These are phyloP conservation scores for Neoboletus magnificus DNA, from an alignment of 768 basidiomycete genomes.

Conservation along the genomic window DNA sequence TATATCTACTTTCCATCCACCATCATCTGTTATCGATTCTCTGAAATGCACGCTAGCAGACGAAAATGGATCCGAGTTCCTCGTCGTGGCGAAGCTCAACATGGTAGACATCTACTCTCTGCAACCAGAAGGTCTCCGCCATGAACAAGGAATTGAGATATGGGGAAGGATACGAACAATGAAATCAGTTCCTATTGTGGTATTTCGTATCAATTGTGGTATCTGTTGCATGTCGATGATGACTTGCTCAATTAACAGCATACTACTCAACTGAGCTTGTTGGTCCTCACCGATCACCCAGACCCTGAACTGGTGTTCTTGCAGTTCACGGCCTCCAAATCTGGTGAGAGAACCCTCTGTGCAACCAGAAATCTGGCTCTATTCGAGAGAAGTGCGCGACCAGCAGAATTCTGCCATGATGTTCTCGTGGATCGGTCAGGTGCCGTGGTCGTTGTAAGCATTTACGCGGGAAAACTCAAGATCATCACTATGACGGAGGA, in stretches of 20 bases:
- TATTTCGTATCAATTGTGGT: constrained; percentile 28
- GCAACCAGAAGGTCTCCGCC: constrained; percentile 53
- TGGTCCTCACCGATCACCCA: constrained; percentile 74
- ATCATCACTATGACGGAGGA: constrained; percentile 51
- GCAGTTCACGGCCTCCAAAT: constrained; percentile 41
- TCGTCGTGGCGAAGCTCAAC: constrained; percentile 67
- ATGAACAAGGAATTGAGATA: constrained; percentile 59
- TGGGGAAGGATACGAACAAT: constrained; percentile 66
- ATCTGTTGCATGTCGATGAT: constrained; percentile 5
- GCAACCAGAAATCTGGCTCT: constrained; percentile 49
- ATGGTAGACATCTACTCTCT: constrained; percentile 68
- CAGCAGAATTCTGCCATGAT: constrained; percentile 70
- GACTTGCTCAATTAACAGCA: constrained; percentile 11
- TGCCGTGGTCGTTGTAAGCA: constrained; percentile 55
- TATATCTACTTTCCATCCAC: constrained; percentile 71
- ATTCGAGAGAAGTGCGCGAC: constrained; percentile 53
- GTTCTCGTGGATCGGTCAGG: constrained; percentile 65
- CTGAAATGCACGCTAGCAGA: constrained; percentile 62
- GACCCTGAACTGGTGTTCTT: constrained; percentile 70
- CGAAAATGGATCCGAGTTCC: constrained; percentile 49
- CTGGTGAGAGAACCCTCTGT: constrained; percentile 33
- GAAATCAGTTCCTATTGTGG: constrained; percentile 52
- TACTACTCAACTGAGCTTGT: constrained; percentile 42
- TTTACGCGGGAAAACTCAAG: constrained; percentile 69
- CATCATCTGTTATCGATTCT: constrained; percentile 70